Base-by-base conservation (phyloP, 345 rosid genomes). In the Kandelia obovata region DNA sequence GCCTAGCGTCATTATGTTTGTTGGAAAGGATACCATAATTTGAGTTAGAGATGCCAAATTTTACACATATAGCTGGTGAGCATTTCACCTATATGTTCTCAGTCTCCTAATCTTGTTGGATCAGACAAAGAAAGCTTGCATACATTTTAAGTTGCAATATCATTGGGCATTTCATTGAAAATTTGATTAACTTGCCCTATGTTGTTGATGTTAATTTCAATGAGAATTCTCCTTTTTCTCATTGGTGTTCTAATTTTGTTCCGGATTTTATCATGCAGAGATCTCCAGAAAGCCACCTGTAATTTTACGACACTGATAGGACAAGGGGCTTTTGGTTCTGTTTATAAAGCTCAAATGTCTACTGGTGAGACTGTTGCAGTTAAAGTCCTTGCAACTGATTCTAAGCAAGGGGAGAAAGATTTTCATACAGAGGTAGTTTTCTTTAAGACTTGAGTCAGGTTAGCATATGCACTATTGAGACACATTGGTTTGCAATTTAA, bases 291-390 rank as follows among this genome's bases (percentile, higher is more conserved):
- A 66, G 98, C 96, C 73, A 96, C 99, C 7, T 78, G 62, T 73
- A 96, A 92, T 81, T 96, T 96, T 70, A 96, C 99, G 2, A 85
- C 96, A 39, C 68, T 90, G 61, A 84, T 92, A 62, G 99, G 99
- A 52, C 94, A 89, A 83, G 98, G 99, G 68, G 98, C 99, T 51
- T 96, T 96, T 88, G 99, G 98, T 76, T 89, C 97, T 13, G 99
- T 96, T n/a, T 96, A 89, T 73, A 96, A 90, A 83, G 98, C 99
- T 75, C 96, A 88, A 65, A 89, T 92, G 96, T 82, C 90, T 16
- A 87, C 91, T 3, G 96, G 97, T 65, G 98, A 92, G 85, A 86
- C 75, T 53, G 93, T 96, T 58, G 99, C 99, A 17, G 97, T 90
- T 19, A 96, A 96, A 81, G 95, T 88, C 69, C 99, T 92, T 53